Percentiles rank a stretch among this genome's conserved stretches.
Conservation (phyloP, 2,329 filamentous ascomycete species). For the Diplodia corticola region DNA sequence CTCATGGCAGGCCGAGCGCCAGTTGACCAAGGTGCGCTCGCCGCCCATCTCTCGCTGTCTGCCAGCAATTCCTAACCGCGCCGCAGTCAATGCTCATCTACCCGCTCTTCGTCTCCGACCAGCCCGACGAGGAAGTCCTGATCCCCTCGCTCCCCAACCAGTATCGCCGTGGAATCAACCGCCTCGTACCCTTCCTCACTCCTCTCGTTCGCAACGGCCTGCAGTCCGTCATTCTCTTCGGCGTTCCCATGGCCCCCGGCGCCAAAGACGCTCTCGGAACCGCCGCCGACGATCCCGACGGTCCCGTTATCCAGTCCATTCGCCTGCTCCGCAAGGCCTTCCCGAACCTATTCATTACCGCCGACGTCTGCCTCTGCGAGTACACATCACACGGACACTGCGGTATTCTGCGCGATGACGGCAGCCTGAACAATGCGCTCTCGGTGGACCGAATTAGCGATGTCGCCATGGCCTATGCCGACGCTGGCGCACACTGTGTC, state of each 20-base stretch:
- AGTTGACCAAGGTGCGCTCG: constrained; percentile 49
- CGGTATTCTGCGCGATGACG: constrained; percentile 91
- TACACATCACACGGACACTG: constrained; percentile 98
- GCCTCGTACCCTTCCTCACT: constrained; percentile 77
- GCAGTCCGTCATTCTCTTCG: constrained; percentile 91
- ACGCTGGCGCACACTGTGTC: constrained; percentile 92
- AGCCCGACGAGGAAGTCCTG: constrained; percentile 84
- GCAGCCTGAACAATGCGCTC: constrained; percentile 85
- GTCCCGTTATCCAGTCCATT: constrained; percentile 87
- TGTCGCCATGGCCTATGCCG: constrained; percentile 96
- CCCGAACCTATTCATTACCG: constrained; percentile 85
- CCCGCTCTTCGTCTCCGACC: constrained; percentile 93
- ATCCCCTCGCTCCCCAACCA: constrained; percentile 93
- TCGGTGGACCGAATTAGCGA: constrained; percentile 94
- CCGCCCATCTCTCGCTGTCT: background rate
- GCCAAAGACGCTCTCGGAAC: constrained; percentile 91
- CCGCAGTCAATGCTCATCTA: constrained; percentile 94
- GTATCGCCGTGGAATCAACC: constrained; percentile 83
- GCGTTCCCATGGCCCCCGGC: constrained; percentile 78
- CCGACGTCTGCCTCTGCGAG: constrained; percentile 96
- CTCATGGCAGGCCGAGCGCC: constrained; percentile 55
- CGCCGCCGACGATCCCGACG: constrained; percentile 86
- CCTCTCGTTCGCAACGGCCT: constrained; percentile 88
- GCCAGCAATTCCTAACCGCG: background rate
- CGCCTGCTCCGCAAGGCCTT: constrained; percentile 80